phyloP scores from a whole-genome alignment of 2,329 filamentous ascomycete species.

The Colletotrichum sp. region DNA sequence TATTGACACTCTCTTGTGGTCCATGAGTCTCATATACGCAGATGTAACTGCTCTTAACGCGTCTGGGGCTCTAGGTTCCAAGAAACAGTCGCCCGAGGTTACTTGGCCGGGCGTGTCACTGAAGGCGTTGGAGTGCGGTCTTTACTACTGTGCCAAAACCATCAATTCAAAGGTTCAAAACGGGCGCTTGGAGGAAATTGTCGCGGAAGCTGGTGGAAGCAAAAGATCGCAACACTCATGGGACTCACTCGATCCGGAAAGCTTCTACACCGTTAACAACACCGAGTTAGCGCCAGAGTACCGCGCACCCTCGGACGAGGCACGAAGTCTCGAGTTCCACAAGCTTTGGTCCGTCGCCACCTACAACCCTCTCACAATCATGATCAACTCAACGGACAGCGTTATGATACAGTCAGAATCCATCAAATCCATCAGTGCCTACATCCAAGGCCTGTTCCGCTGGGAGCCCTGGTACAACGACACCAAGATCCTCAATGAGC shows the following conservation, averaged over 20 bases:
- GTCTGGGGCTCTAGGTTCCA: too few species aligned
- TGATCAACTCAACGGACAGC: too few species aligned
- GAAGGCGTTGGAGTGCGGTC: not conserved
- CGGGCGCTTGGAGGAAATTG: too few species aligned
- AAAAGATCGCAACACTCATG: not conserved
- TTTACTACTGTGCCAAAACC: not conserved
- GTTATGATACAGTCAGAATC: not conserved
- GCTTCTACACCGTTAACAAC: too few species aligned
- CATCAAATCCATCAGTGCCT: not conserved
- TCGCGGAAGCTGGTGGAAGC: too few species aligned
- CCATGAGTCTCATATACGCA: not conserved
- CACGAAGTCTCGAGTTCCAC: not conserved
- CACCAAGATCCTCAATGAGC: not conserved
- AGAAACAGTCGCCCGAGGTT: too few species aligned
- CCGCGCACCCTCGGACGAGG: not conserved
- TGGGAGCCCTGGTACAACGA: not conserved
- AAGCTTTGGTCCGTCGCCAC: not conserved
- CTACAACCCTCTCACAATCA: too few species aligned
- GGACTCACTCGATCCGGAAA: not conserved
- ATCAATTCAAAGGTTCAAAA: not conserved
- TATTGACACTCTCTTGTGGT: too few species aligned
- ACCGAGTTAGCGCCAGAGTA: not conserved
- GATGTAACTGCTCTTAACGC: too few species aligned
- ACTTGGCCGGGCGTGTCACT: not conserved
- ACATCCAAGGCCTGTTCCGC: not conserved